These are phyloP conservation scores for Sophora flavescens DNA, from an alignment of 306 rosid species.

Conservation along the genomic window DNA sequence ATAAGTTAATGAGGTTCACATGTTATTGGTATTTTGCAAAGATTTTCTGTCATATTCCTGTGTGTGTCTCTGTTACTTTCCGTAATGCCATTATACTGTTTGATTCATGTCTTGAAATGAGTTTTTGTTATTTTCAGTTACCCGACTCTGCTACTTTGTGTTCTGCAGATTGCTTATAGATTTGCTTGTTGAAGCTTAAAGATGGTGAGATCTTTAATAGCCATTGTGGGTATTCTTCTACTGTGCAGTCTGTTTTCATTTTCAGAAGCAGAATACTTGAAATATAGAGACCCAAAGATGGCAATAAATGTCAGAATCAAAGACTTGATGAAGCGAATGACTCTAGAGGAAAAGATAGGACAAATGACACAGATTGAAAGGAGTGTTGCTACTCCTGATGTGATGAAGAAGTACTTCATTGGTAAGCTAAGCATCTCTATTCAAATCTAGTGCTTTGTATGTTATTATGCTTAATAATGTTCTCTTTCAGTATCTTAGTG, in stretches of 20 bases:
- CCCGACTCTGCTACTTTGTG: constrained; percentile 54
- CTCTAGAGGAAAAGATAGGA: constrained; percentile 74
- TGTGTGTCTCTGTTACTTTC: not conserved
- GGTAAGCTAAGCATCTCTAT: constrained; percentile 58
- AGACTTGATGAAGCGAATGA: constrained; percentile 54
- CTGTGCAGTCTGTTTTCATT: constrained; percentile 55
- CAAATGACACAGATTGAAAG: constrained; percentile 96
- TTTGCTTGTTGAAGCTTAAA: no score
- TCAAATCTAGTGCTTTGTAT: no score
- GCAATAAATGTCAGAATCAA: constrained; percentile 66
- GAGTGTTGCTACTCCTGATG: constrained; percentile 69
- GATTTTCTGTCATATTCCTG: no score
- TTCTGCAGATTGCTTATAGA: no score
- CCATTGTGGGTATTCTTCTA: constrained; percentile 63
- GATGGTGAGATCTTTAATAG: constrained; percentile 42
- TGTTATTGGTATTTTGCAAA: not conserved
- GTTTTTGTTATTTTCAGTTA: not conserved
- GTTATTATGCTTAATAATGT: no score
- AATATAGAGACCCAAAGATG: constrained; percentile 82
- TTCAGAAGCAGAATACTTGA: constrained; percentile 61
- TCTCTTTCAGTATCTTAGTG: no score
- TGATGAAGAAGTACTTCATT: constrained; percentile 70
- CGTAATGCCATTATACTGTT: not conserved
- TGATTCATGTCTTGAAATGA: constrained; percentile 29
- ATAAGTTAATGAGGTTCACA: not conserved